These are phyloP conservation scores for Antarctomyces pellizariae DNA, from an alignment of 495 filamentous ascomycete species.

Conservation along the genomic window DNA sequence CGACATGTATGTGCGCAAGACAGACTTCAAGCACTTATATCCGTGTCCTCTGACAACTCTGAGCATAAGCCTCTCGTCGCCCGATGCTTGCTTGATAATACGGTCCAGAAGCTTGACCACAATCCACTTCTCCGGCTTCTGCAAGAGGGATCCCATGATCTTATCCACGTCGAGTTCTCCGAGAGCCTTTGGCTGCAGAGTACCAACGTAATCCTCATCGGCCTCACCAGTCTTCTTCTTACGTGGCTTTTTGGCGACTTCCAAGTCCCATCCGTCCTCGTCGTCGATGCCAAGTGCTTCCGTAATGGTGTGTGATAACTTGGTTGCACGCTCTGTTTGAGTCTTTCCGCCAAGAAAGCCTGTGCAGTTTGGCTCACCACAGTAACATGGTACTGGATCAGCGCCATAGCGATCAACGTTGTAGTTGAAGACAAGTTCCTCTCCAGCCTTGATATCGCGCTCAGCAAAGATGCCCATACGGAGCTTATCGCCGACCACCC, in stretches of 20 bases:
- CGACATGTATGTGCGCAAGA: conserved; percentile 60
- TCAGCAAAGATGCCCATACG: conserved; percentile 98
- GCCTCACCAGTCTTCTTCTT: conserved; percentile 89
- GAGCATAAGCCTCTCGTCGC: conserved; percentile 72
- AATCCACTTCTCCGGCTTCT: conserved; percentile 99
- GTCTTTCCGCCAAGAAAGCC: conserved; percentile 95
- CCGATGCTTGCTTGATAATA: conserved; percentile 70
- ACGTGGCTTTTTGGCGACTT: conserved; percentile 65
- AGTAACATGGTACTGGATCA: conserved; percentile 91
- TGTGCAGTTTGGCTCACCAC: conserved; percentile 81
- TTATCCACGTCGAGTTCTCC: conserved; percentile 81
- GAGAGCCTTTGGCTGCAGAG: conserved; percentile 58
- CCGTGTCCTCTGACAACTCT: conserved; percentile 90
- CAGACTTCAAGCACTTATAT: conserved; percentile 78
- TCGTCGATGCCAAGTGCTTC: conserved; percentile 94
- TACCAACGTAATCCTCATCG: conserved; percentile 93
- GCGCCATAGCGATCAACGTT: conserved; percentile 97
- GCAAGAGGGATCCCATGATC: conserved; percentile 96
- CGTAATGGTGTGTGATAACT: conserved; percentile 71
- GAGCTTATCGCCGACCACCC: conserved; percentile 94
- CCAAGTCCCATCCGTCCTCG: conserved; percentile 73
- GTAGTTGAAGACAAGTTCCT: conserved; percentile 99
- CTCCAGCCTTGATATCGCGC: conserved; percentile 64
- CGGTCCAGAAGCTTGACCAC: conserved; percentile 81
- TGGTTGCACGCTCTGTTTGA: conserved; percentile 86